Conservation (phyloP, 2,329 filamentous ascomycete species). For the Phialocephala subalpina region DNA sequence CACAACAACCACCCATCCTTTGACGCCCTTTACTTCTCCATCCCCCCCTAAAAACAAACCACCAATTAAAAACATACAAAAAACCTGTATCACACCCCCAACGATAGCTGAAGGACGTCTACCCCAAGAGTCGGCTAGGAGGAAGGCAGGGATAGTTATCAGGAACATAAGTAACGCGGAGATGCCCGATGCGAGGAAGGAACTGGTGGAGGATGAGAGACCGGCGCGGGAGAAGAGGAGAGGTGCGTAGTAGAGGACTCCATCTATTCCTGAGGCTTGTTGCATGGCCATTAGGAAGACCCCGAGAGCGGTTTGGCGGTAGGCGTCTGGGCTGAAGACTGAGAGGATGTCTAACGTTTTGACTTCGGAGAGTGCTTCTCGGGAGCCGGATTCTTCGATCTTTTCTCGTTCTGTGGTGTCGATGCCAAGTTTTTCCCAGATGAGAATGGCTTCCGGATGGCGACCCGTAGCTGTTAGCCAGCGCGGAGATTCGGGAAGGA, state of each 20-base stretch:
- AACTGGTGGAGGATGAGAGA: slow-evolving; percentile 58
- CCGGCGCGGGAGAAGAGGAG: slow-evolving; percentile 67
- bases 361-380: slow-evolving; percentile 19
- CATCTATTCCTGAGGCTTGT: slow-evolving; percentile 69
- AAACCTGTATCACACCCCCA: slow-evolving; percentile 58
- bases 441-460: slow-evolving; percentile 52
- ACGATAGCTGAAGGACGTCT: slow-evolving; percentile 60
- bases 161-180: slow-evolving; percentile 65
- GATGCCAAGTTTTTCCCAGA: slow-evolving; percentile 44
- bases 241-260: slow-evolving; percentile 69
- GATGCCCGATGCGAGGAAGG: slow-evolving; percentile 68
- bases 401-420: slow-evolving; percentile 38
- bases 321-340: slow-evolving; percentile 50
- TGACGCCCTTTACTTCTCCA: slow-evolving; percentile 51
- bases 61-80: slow-evolving; percentile 62
- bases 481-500: slow-evolving; percentile 62
- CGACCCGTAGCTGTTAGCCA: slow-evolving; percentile 62
- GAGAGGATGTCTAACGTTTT: slow-evolving; percentile 35
- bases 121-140: slow-evolving; percentile 65
- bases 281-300: slow-evolving; percentile 66
- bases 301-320: slow-evolving; percentile 57
- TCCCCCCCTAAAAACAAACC: slow-evolving; percentile 57
- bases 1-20: slow-evolving; percentile 59
- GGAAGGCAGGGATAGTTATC: slow-evolving; percentile 62
- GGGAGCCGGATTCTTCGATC: slow-evolving; percentile 27